These are phyloP conservation scores for Pseudogymnoascus sp. DNA, from an alignment of 2,329 filamentous ascomycete species.

Conservation along the genomic window DNA sequence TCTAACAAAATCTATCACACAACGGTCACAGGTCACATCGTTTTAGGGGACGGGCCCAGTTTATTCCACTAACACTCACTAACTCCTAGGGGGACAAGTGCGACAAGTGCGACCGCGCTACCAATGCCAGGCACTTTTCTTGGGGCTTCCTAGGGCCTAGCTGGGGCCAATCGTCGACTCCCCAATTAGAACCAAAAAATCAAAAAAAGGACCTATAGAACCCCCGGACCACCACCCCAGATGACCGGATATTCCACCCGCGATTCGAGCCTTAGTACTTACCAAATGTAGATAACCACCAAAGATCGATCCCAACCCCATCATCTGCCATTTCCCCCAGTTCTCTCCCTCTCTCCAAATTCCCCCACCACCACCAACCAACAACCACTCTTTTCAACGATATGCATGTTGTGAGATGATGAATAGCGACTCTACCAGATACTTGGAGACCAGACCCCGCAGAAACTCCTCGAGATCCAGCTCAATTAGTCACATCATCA, in stretches of 20 bases:
- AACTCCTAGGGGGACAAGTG: background rate
- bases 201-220: no score
- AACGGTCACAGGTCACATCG: background rate
- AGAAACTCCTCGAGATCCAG: constrained; percentile 3
- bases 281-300: background rate
- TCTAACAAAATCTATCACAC: background rate
- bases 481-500: constrained; percentile 3
- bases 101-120: background rate
- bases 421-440: background rate
- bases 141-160: background rate
- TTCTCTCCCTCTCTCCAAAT: background rate
- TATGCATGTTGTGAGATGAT: constrained; percentile 1
- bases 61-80: background rate
- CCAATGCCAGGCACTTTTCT: background rate
- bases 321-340: background rate
- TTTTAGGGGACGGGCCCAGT: background rate
- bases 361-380: background rate
- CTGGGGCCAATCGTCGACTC: background rate
- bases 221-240: background rate
- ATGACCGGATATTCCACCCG: background rate
- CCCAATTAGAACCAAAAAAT: no score
- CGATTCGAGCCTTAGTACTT: background rate
- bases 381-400: background rate
- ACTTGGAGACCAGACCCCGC: background rate
- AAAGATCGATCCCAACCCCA: background rate